Conservation (phyloP, 192 early-diverging fungal species). For the Chytriomyces sp. region DNA sequence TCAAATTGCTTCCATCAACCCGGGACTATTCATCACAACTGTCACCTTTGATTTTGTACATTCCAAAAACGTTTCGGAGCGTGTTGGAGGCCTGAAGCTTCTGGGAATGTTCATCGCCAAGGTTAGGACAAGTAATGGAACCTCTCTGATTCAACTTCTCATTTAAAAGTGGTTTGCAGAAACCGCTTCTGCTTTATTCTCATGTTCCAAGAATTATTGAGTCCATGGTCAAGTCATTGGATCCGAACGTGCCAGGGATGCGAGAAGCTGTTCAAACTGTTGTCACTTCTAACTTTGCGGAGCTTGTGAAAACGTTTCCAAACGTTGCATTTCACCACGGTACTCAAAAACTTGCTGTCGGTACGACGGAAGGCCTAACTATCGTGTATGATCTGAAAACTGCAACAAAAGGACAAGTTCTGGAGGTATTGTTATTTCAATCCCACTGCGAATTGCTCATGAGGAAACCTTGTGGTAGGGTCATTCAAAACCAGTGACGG, state of each 20-base stretch:
- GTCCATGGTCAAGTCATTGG: slow-evolving; percentile 79
- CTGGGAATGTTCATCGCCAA: slow-evolving; percentile 75
- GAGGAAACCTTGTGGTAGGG: too few species aligned
- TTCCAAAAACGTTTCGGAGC: slow-evolving; percentile 61
- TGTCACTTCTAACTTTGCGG: slow-evolving; percentile 60
- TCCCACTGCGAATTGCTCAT: too few species aligned
- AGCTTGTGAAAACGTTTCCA: slow-evolving; percentile 63
- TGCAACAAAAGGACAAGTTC: slow-evolving; percentile 71
- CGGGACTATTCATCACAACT: slow-evolving; percentile 71
- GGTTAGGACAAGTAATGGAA: too few species aligned
- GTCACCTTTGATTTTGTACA: slow-evolving; percentile 75
- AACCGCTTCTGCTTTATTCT: slow-evolving; percentile 66
- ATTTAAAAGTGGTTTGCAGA: too few species aligned
- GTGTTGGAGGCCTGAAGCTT: slow-evolving; percentile 62
- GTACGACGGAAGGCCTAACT: slow-evolving; percentile 71
- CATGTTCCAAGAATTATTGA: slow-evolving; percentile 72
- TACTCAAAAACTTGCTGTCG: slow-evolving; percentile 77
- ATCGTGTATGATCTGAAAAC: slow-evolving; percentile 84
- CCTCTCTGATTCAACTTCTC: not conserved
- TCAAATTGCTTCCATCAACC: slow-evolving; percentile 67
- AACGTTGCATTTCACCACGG: slow-evolving; percentile 73
- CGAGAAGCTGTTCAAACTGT: slow-evolving; percentile 70
- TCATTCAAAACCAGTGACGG: slow-evolving; percentile 65
- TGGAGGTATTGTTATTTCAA: too few species aligned
- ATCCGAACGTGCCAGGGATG: slow-evolving; percentile 76